Conservation (phyloP, 2,329 filamentous ascomycete genomes). For the Aspergillus thermomutatus region DNA sequence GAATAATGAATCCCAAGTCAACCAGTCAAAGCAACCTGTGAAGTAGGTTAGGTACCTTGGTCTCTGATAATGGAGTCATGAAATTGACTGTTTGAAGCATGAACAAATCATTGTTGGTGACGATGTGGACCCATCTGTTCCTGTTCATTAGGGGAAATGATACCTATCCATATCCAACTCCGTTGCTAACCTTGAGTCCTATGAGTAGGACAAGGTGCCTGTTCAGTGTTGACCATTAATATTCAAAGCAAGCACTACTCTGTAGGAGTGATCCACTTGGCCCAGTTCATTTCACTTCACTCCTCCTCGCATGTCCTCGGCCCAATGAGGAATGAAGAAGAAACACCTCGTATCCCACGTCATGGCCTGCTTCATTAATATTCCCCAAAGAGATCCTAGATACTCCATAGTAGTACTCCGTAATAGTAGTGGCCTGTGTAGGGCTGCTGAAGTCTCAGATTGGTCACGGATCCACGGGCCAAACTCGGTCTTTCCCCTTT, state of each 20-base stretch:
- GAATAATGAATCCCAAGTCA: no score
- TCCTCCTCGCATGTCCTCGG: no score
- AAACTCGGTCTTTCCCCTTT: not conserved
- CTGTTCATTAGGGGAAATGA: not conserved
- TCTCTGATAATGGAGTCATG: not conserved
- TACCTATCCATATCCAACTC: no score
- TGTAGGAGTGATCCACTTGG: no score
- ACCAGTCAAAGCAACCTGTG: not conserved
- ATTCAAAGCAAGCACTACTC: no score
- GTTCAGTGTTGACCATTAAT: no score
- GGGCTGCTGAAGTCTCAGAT: no score
- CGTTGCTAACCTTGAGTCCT: no score
- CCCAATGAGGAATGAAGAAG: no score
- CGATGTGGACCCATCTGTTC: not conserved
- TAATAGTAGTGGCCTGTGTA: conserved; percentile 2
- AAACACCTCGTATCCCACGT: not conserved
- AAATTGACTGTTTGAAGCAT: not conserved
- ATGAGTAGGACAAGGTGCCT: not conserved
- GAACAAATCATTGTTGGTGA: not conserved
- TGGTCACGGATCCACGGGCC: not conserved
- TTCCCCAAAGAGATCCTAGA: no score
- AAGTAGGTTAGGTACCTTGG: not conserved
- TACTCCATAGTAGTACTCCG: no score
- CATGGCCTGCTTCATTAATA: not conserved
- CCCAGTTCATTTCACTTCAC: no score